phyloP scores from a whole-genome alignment of 257 asterid species.

The Phtheirospermum japonicum region DNA sequence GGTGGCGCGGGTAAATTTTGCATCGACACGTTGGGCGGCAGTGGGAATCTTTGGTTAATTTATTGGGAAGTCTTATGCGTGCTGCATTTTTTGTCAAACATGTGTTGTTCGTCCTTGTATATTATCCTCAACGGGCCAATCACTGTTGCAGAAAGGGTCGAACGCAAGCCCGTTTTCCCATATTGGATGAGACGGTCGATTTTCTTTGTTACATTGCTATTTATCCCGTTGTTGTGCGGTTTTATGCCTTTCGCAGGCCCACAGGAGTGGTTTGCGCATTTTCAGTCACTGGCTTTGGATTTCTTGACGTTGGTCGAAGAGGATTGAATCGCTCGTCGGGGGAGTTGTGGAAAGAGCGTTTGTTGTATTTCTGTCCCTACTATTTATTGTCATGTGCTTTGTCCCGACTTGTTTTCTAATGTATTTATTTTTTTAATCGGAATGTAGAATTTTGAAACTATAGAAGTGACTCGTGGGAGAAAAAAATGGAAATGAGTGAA shows the following conservation, averaged over 20 bases:
- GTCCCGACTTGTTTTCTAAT: background rate
- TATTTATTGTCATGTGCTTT: background rate
- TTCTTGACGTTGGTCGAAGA: slow-evolving; percentile 22
- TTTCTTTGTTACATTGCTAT: slow-evolving; percentile 39
- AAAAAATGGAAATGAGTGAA: too few relatives aligned
- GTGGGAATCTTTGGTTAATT: slow-evolving; percentile 61
- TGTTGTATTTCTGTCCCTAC: background rate
- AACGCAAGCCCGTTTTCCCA: slow-evolving; percentile 25
- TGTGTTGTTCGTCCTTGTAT: slow-evolving; percentile 48
- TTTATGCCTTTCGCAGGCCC: slow-evolving; percentile 79
- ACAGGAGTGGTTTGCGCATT: slow-evolving; percentile 69
- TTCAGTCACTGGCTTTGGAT: slow-evolving; percentile 31
- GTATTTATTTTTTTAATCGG: background rate
- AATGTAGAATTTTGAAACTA: too few relatives aligned
- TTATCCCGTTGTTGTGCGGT: slow-evolving; percentile 80
- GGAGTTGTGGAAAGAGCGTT: slow-evolving; percentile 17
- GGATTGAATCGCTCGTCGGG: too few relatives aligned
- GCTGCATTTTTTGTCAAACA: slow-evolving; percentile 61
- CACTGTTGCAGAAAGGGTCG: slow-evolving; percentile 35
- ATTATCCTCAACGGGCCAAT: slow-evolving; percentile 64
- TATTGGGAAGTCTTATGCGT: slow-evolving; percentile 68
- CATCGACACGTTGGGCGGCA: slow-evolving; percentile 81
- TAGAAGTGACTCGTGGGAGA: too few relatives aligned
- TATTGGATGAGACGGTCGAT: slow-evolving; percentile 55
- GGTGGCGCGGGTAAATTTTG: slow-evolving; percentile 79